Evolutionary conservation across 805 yeast genomes (phyloP).

Genomic region (Huiozyma sinensis): DNA sequence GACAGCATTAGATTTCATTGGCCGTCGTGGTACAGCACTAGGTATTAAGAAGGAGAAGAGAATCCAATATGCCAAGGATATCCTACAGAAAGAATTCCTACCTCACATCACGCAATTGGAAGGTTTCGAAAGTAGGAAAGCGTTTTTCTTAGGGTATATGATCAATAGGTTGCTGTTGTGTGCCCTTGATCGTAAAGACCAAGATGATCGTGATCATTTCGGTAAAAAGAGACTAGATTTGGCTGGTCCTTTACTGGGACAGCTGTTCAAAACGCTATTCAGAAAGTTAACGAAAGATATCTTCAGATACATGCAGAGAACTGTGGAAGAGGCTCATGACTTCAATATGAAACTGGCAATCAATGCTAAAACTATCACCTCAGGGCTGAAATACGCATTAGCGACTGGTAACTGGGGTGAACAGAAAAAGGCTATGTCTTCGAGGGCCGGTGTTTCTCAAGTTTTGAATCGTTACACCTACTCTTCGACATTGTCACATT

Average conservation of each 20-base stretch:
- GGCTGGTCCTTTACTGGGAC: conserved; percentile 96
- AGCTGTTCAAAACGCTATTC: conserved; percentile 87
- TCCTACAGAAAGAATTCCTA: conserved; percentile 86
- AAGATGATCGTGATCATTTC: conserved; percentile 98
- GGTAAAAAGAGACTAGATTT: conserved; percentile 97
- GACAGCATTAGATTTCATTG: conserved; percentile 94
- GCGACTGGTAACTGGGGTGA: conserved; percentile 99
- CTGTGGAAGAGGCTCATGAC: conserved; percentile 95
- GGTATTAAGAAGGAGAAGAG: conserved; percentile 97
- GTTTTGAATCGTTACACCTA: conserved; percentile 96
- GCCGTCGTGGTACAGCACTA: conserved; percentile 94
- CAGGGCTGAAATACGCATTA: conserved; percentile 91
- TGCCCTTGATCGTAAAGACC: conserved; percentile 95
- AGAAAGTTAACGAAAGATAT: conserved; percentile 93
- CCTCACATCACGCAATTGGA: conserved; percentile 97
- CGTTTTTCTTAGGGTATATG: conserved; percentile 95
- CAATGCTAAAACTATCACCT: conserved; percentile 92
- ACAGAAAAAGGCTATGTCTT: conserved; percentile 97
- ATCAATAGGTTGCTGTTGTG: conserved; percentile 88
- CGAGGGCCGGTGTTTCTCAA: conserved; percentile 98
- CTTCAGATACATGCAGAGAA: conserved; percentile 96
- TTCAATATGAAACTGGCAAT: conserved; percentile 94
- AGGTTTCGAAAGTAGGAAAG: conserved; percentile 94
- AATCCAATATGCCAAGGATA: conserved; percentile 95
- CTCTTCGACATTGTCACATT: conserved; percentile 96